A percentile compares a stretch with the other conserved stretches of the same genome.
These are phyloP conservation scores for Physcia stellaris DNA, from an alignment of 495 filamentous ascomycete genomes.

Conservation along the genomic window DNA sequence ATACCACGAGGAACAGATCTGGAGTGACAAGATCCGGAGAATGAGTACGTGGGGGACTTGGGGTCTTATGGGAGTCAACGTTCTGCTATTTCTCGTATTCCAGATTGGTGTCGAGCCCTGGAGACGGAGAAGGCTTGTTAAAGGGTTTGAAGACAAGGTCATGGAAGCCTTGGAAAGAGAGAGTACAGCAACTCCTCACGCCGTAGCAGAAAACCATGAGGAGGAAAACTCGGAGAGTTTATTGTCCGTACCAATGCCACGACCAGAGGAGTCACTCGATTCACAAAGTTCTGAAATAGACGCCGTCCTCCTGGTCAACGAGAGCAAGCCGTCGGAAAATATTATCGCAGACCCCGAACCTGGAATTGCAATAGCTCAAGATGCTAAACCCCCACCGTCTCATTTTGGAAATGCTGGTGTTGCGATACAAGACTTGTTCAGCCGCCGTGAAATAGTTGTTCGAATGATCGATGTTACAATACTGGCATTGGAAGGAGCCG, in stretches of 20 bases:
- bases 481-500: constrained; percentile 55
- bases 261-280: too few relatives aligned
- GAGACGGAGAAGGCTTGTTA: constrained; percentile 65
- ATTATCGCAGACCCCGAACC: not conserved
- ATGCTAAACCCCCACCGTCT: too few relatives aligned
- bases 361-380: constrained; percentile 1
- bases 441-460: constrained; percentile 51
- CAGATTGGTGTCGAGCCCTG: constrained; percentile 93
- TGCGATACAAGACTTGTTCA: constrained; percentile 34
- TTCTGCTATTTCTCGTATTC: constrained; percentile 74
- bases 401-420: constrained; percentile 10
- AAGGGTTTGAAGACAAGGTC: constrained; percentile 66
- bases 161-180: constrained; percentile 70
- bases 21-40: constrained; percentile 91
- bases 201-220: not conserved
- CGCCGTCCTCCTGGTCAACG: not conserved
- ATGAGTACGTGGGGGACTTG: constrained; percentile 98
- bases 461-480: constrained; percentile 63
- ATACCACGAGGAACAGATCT: constrained; percentile 98
- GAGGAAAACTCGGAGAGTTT: constrained; percentile 13
- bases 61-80: constrained; percentile 94
- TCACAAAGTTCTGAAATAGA: not conserved
- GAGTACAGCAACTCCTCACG: constrained; percentile 24
- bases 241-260: not conserved
- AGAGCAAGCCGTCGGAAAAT: constrained; percentile 1